Evolutionary conservation across 441 rosid genomes (phyloP).

Genomic region (Gossypium davidsonii): DNA sequence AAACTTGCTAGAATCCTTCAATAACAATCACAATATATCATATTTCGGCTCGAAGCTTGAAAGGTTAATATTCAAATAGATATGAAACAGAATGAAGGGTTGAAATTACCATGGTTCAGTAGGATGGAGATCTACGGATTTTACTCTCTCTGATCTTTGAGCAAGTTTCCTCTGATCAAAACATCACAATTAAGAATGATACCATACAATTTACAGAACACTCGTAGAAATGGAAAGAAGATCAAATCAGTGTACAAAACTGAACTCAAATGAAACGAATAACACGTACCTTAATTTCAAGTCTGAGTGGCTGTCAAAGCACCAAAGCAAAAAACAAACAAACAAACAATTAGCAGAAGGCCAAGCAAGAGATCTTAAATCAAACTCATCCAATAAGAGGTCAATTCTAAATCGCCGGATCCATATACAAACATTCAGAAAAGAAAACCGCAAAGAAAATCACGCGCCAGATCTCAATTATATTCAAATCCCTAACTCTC

Average conservation of each 20-base stretch:
- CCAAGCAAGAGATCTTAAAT: slow-evolving; percentile 18
- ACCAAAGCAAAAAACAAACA: slow-evolving; percentile 11
- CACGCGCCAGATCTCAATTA: slow-evolving; percentile 31
- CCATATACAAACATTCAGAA: slow-evolving; percentile 12
- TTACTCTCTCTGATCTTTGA: slow-evolving; percentile 84
- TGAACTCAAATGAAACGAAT: slow-evolving; percentile 4
- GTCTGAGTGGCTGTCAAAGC: slow-evolving; percentile 57
- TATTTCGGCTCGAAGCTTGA: neutral
- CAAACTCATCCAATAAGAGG: neutral
- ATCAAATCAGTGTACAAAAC: neutral
- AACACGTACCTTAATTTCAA: slow-evolving; percentile 54
- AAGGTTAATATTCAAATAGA: neutral
- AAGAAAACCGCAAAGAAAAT: neutral
- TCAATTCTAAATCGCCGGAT: slow-evolving; percentile 1
- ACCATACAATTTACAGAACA: slow-evolving; percentile 1
- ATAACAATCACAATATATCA: neutral
- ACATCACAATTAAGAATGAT: slow-evolving; percentile 16
- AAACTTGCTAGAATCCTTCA: slow-evolving; percentile 69
- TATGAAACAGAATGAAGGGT: neutral
- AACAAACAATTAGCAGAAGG: slow-evolving; percentile 15
- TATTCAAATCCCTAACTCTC: slow-evolving; percentile 15
- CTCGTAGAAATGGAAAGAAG: neutral
- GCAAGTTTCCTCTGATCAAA: slow-evolving; percentile 59
- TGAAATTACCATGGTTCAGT: slow-evolving; percentile 75
- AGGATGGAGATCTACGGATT: slow-evolving; percentile 83